These are phyloP conservation scores for Gynandropsis gynandra DNA, from an alignment of 345 rosid genomes.

Conservation along the genomic window DNA sequence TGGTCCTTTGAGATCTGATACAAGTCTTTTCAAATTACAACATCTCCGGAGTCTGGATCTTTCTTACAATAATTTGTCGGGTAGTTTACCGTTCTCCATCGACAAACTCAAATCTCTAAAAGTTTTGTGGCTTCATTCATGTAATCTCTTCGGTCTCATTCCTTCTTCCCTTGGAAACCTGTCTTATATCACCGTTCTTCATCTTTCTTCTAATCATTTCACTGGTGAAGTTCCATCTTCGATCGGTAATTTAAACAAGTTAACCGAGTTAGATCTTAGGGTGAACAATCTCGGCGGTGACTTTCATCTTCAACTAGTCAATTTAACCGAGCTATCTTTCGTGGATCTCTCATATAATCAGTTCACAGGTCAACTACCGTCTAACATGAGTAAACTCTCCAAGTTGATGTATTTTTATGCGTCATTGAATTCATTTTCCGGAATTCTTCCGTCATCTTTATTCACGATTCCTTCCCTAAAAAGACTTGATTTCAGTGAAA, in stretches of 20 bases:
- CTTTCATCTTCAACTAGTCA: slow-evolving; percentile 1
- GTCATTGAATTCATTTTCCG: not conserved
- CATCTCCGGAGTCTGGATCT: slow-evolving; percentile 2
- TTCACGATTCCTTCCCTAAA: slow-evolving; percentile 15
- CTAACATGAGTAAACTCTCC: slow-evolving; percentile 19
- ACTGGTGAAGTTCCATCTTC: slow-evolving; percentile 20
- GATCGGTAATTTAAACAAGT: not conserved
- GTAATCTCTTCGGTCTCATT: slow-evolving; percentile 22
- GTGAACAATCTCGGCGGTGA: not conserved
- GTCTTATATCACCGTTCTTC: slow-evolving; percentile 6
- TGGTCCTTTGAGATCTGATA: too few species aligned
- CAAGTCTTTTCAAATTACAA: too few species aligned
- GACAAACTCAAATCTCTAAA: slow-evolving; percentile 6
- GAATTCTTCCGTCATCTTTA: slow-evolving; percentile 10
- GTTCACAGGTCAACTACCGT: slow-evolving; percentile 15
- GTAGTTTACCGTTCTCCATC: slow-evolving; percentile 23
- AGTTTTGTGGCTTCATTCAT: not conserved
- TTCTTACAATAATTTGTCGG: slow-evolving; percentile 6
- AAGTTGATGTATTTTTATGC: not conserved
- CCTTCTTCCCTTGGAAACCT: slow-evolving; percentile 27
- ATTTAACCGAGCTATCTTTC: not conserved
- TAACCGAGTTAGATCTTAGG: not conserved
- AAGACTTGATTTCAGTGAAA: not conserved
- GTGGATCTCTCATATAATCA: not conserved
- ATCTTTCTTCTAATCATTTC: slow-evolving; percentile 26